Evolutionary conservation across 2,329 filamentous ascomycete species (phyloP).

Genomic region (Nannizzia gypsea): DNA sequence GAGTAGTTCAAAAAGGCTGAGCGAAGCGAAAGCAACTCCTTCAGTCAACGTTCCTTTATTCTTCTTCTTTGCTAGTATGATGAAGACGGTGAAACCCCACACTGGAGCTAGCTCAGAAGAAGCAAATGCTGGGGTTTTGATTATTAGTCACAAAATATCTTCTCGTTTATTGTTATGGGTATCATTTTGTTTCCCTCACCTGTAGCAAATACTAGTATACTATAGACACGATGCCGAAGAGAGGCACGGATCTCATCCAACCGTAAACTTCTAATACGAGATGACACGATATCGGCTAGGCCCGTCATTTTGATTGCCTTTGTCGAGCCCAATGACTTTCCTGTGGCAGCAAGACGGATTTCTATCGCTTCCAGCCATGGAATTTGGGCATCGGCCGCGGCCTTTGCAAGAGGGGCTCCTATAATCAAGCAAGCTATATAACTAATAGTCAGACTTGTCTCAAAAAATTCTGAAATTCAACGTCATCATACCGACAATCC

Average conservation of each 20-base stretch:
- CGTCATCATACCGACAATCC: background rate
- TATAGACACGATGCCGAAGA: background rate
- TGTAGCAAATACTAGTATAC: background rate
- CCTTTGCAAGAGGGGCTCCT: background rate
- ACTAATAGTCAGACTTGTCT: background rate
- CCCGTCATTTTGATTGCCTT: slow-evolving; percentile 1
- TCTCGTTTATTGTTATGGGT: background rate
- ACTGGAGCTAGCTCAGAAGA: slow-evolving; percentile 1
- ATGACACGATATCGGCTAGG: background rate
- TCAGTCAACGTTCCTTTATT: background rate
- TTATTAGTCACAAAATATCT: background rate
- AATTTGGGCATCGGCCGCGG: background rate
- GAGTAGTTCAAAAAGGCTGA: slow-evolving; percentile 2
- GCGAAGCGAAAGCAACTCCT: background rate
- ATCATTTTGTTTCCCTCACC: background rate
- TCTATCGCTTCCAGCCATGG: slow-evolving; percentile 3
- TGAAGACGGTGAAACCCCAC: background rate
- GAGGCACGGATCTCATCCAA: background rate
- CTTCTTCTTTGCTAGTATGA: background rate
- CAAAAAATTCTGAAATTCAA: background rate
- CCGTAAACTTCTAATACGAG: background rate
- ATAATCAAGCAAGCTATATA: background rate
- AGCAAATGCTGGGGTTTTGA: background rate
- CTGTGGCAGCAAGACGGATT: background rate
- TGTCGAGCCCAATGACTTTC: background rate